A percentile compares a stretch with the other conserved stretches of the same genome.
Conservation (phyloP, 1,284 basidiomycete species). For the Rugiboletus extremiorientalis region DNA sequence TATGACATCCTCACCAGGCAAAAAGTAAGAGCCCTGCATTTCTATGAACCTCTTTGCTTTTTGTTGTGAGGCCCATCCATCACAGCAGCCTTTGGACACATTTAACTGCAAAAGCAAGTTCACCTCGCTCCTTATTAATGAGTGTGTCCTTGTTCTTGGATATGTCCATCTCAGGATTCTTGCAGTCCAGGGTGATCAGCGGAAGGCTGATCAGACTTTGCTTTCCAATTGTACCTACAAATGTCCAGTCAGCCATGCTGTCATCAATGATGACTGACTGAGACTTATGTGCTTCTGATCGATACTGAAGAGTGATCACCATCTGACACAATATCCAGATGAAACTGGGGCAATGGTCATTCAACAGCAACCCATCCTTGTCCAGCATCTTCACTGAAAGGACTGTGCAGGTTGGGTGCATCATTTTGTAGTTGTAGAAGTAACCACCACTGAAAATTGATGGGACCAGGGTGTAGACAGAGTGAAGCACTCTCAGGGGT, state of each 20-base stretch:
- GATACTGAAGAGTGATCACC: conserved; percentile 7
- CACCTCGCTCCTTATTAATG: not conserved
- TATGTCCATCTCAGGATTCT: rapidly evolving
- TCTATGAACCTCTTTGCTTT: too few relatives aligned
- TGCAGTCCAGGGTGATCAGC: not conserved
- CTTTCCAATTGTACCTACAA: not conserved
- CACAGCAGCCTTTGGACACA: not conserved
- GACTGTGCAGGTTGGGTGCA: not conserved
- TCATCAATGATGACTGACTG: too few relatives aligned
- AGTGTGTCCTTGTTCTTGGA: not conserved
- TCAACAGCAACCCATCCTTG: not conserved
- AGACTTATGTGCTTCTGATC: not conserved
- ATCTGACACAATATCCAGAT: not conserved
- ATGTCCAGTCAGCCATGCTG: not conserved
- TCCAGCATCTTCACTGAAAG: not conserved
- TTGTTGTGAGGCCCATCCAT: too few relatives aligned
- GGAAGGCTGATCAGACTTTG: not conserved
- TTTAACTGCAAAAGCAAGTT: not conserved
- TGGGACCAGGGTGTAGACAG: not conserved
- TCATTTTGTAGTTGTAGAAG: conserved; percentile 10
- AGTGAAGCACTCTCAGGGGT: not conserved
- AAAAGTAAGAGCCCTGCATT: too few relatives aligned
- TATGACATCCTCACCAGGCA: too few relatives aligned
- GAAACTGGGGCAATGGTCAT: not conserved
- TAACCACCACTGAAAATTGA: conserved; percentile 12